Evolutionary conservation across 345 rosid genomes (phyloP).

Genomic region (Conringia planisiliqua): DNA sequence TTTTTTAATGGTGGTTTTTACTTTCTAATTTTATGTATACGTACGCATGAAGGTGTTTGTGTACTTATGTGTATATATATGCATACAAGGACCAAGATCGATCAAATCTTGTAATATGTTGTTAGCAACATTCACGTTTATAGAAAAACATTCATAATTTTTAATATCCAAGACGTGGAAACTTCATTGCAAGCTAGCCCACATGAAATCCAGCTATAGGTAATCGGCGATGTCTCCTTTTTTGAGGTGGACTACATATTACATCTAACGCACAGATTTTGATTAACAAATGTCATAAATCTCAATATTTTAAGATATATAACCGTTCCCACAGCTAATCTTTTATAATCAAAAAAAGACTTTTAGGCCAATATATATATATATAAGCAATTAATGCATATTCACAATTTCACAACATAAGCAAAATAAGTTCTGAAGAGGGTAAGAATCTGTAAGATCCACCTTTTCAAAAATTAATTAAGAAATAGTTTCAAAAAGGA

Average conservation of each 20-base stretch:
- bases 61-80: background rate
- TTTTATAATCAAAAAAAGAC: background rate
- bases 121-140: background rate
- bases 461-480: background rate
- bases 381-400: background rate
- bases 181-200: conserved; percentile 16
- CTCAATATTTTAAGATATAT: background rate
- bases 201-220: conserved; percentile 23
- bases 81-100: background rate
- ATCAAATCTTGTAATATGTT: background rate
- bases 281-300: background rate
- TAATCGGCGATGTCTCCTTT: background rate
- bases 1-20: background rate
- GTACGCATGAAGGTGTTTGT: background rate
- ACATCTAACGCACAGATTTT: background rate
- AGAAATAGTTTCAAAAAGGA: background rate
- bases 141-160: background rate
- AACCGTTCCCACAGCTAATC: background rate
- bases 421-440: background rate
- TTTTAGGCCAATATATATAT: no score
- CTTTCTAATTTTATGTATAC: background rate
- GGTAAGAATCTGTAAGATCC: background rate
- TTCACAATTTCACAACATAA: background rate
- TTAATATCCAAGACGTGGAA: conserved; percentile 3
- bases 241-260: background rate